Conservation (phyloP, 495 filamentous ascomycete genomes). For the Tuber microsphaerosporum region DNA sequence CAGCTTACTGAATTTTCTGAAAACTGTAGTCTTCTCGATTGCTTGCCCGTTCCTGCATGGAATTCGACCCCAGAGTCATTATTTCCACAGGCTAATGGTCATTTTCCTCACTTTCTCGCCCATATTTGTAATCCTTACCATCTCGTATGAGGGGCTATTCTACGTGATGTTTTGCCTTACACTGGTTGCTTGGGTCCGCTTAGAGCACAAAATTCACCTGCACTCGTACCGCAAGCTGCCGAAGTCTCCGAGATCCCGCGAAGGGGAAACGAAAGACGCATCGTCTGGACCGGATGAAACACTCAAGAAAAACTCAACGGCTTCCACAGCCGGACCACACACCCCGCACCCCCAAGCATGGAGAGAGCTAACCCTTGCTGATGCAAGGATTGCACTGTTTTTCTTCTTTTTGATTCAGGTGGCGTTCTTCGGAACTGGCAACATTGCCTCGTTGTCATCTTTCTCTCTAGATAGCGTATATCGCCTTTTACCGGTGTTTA, state of each 20-base stretch:
- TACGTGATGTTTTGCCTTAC: conserved; percentile 82
- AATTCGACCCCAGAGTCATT: conserved; percentile 74
- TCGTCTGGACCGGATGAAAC: conserved; percentile 22
- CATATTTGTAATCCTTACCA: conserved; percentile 90
- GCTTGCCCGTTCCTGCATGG: conserved; percentile 73
- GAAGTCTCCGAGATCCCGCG: conserved; percentile 28
- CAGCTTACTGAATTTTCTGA: background rate
- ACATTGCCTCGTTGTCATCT: conserved; percentile 87
- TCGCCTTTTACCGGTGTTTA: conserved; percentile 89
- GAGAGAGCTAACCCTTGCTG: conserved; percentile 68
- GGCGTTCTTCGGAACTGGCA: conserved; percentile 95
- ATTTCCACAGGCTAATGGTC: conserved; percentile 79
- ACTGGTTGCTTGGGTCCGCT: conserved; percentile 78
- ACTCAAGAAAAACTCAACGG: conserved; percentile 41
- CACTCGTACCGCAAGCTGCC: conserved; percentile 31
- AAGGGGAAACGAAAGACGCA: conserved; percentile 20
- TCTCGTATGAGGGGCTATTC: conserved; percentile 96
- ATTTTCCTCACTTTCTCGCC: conserved; percentile 92
- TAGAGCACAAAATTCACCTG: conserved; percentile 73
- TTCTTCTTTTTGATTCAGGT: conserved; percentile 92
- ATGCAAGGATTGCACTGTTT: conserved; percentile 82
- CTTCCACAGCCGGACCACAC: conserved; percentile 33
- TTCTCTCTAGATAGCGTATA: conserved; percentile 88
- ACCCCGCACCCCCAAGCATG: conserved; percentile 48
- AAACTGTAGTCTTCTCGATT: conserved; percentile 59